Percentiles rank a stretch among this genome's conserved stretches.
phyloP scores from a whole-genome alignment of 768 basidiomycete genomes.

The Rhodotorula taiwanensis region DNA sequence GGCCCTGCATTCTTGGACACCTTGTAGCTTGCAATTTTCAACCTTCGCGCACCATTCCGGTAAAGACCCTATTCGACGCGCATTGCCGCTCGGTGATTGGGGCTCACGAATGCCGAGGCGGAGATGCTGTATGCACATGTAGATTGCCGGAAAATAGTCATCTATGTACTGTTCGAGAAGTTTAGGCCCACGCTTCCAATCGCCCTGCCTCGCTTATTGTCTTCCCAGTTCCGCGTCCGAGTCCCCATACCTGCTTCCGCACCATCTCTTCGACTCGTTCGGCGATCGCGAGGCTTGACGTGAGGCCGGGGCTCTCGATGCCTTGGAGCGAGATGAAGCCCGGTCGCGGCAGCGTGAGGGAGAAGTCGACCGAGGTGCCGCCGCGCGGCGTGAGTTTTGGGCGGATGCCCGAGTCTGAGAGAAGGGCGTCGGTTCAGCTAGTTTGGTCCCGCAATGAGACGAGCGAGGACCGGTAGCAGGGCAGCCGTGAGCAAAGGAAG shows the following conservation, averaged over 20 bases:
- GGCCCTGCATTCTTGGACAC: too few species aligned
- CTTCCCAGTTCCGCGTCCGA: constrained; percentile 8
- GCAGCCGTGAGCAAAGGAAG: neutral
- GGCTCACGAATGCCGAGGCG: too few species aligned
- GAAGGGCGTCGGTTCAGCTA: too few species aligned
- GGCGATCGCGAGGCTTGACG: constrained; percentile 71
- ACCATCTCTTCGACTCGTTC: constrained; percentile 56
- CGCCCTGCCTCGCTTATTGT: constrained; percentile 13
- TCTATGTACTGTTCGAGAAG: too few species aligned
- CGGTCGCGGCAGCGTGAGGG: constrained; percentile 35
- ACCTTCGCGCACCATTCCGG: too few species aligned
- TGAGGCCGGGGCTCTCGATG: constrained; percentile 89
- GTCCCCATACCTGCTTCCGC: constrained; percentile 27
- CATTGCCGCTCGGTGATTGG: too few species aligned
- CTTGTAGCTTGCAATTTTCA: too few species aligned
- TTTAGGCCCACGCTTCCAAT: constrained; percentile 34
- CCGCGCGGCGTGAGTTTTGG: constrained; percentile 74
- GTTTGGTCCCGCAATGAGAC: too few species aligned
- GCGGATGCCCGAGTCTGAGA: constrained; percentile 48
- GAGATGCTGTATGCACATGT: too few species aligned
- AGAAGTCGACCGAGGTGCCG: constrained; percentile 64
- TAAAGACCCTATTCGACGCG: too few species aligned
- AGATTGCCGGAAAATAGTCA: too few species aligned
- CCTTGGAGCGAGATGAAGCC: constrained; percentile 74
- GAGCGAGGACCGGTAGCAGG: neutral